Base-by-base conservation (phyloP, 2,329 filamentous ascomycete species). In the Cladosporium sp. region DNA sequence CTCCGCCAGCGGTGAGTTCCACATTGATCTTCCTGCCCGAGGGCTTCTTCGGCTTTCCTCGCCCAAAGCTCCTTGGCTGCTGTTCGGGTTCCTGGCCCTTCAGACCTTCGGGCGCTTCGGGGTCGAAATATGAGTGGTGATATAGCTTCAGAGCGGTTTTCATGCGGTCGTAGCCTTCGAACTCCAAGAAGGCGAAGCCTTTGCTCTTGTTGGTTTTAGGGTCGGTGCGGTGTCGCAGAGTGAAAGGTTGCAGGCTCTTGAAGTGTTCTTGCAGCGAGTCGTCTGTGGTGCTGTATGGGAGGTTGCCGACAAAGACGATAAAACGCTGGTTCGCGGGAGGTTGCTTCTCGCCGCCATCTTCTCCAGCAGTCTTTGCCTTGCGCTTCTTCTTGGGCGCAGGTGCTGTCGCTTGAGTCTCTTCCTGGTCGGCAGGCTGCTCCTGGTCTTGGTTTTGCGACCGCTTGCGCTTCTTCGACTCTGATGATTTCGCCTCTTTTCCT, bases 131-230 rank as follows among this genome's bases (percentile, higher is more conserved):
- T 53, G 83, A 86, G 72, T 96, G 91, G 72, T 97, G 91, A 72
- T 92, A 92, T 57, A 89, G 83, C 70, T 91, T 88, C 54, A 97
- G 77, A 65, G 89, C 95, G 27, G 89, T 93, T 76, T 95, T 88
- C 89, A 96, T 95, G 65, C 86, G 83, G 70, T 91, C 87, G 71
- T 85, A 95, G 59, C 83, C 80, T 57, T 83, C 83, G 66, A 96
- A 97, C 70, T 97, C 92, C 60, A 97, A 76, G 69, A 96, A 95
- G 5, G 88, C 89, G 62, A 87, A 86, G 30, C 89, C 88, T 59
- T 85, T 85, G 63, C 82, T 85, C 57, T 83, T 81, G 49, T 74
- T 76, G 11, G 80, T 77, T 56, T 82, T 73, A 58, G 83, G 82
- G 61, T 87, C 80, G 47, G 84, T 88, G 42, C 88, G 81, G 54